phyloP scores from a whole-genome alignment of 1,139 yeast species.

The Sporopachydermia cereana region DNA sequence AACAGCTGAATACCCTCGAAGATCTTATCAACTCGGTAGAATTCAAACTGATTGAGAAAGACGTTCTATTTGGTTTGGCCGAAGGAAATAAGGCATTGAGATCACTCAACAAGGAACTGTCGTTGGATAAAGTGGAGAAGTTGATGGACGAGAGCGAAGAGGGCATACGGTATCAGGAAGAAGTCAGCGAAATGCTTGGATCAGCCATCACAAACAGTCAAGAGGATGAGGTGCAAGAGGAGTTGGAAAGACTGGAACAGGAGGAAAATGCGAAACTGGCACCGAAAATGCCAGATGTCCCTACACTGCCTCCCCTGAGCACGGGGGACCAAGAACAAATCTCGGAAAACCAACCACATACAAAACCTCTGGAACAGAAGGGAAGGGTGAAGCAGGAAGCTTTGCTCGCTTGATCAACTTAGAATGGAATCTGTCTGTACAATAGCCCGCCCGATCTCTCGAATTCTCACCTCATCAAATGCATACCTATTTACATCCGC shows the following conservation, averaged over 20 bases:
- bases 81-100: conserved; percentile 71
- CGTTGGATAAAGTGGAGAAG: conserved; percentile 65
- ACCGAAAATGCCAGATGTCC: conserved; percentile 16
- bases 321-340: too few relatives aligned
- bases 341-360: too few relatives aligned
- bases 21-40: conserved; percentile 65
- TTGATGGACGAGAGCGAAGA: conserved; percentile 80
- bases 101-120: conserved; percentile 67
- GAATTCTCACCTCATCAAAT: too few relatives aligned
- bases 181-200: conserved; percentile 35
- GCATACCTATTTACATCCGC: too few relatives aligned
- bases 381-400: not conserved
- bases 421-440: too few relatives aligned
- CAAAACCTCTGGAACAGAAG: not conserved
- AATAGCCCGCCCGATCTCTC: too few relatives aligned
- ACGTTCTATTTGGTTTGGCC: conserved; percentile 65
- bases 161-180: conserved; percentile 61
- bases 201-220: conserved; percentile 38
- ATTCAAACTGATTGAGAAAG: conserved; percentile 79
- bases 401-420: conserved; percentile 5
- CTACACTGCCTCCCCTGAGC: conserved; percentile 7
- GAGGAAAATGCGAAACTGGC: conserved; percentile 25
- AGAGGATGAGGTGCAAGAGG: conserved; percentile 58
- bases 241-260: conserved; percentile 38
- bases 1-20: conserved; percentile 71